Conservation (phyloP, 2,329 filamentous ascomycete species). For the Alternaria novae-zelandiae region DNA sequence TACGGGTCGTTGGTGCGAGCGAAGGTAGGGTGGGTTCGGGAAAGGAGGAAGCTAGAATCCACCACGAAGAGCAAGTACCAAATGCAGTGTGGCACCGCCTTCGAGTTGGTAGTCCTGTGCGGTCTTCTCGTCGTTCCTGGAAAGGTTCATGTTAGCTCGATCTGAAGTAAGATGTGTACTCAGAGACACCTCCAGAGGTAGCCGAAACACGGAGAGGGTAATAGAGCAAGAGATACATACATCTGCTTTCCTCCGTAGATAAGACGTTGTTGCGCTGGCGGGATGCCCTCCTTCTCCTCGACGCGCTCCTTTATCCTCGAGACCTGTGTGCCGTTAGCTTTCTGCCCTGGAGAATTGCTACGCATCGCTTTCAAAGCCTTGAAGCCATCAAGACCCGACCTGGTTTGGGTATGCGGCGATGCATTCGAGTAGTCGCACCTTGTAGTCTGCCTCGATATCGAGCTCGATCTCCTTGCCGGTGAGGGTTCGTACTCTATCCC, state of each 20-base stretch:
- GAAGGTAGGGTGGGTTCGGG: background rate
- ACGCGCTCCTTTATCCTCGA: constrained; percentile 98
- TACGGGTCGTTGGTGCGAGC: background rate
- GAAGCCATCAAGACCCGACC: no score
- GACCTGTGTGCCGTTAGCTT: constrained; percentile 63
- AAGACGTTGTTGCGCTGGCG: constrained; percentile 92
- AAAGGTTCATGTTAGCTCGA: constrained; percentile 8
- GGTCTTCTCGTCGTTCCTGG: constrained; percentile 92
- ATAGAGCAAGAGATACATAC: no score
- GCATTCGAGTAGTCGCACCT: constrained; percentile 61
- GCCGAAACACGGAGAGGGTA: no score
- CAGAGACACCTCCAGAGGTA: no score
- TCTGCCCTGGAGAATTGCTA: background rate
- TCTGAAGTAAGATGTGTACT: no score
- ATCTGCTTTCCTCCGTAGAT: constrained; percentile 99
- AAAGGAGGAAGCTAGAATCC: constrained; percentile 53
- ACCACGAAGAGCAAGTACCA: constrained; percentile 92
- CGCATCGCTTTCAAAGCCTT: background rate
- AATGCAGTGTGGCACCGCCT: constrained; percentile 89
- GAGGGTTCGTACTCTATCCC: constrained; percentile 84
- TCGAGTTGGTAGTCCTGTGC: constrained; percentile 89
- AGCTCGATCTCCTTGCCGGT: constrained; percentile 99
- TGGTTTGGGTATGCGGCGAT: background rate
- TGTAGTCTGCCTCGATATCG: constrained; percentile 93
- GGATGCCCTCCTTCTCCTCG: constrained; percentile 98